A percentile compares a stretch with the other conserved stretches of the same genome.
These are phyloP conservation scores for Akanthomyces uredinophilus DNA, from an alignment of 2,329 filamentous ascomycete species.

Conservation along the genomic window DNA sequence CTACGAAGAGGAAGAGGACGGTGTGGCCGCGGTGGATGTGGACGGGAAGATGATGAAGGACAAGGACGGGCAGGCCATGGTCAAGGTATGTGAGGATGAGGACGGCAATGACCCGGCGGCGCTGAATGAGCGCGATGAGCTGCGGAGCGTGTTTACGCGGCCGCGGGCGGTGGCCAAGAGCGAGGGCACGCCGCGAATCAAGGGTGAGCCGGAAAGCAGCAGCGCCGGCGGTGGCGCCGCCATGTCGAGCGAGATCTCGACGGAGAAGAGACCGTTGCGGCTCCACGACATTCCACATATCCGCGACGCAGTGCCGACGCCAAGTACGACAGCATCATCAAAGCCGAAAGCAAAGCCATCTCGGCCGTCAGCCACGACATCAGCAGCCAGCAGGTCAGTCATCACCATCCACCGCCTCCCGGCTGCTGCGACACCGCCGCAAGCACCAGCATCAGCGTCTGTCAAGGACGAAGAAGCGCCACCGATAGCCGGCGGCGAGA, in stretches of 20 bases:
- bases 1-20: slow-evolving; percentile 40
- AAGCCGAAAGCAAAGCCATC: not conserved
- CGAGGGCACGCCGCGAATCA: not conserved
- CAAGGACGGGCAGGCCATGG: slow-evolving; percentile 58
- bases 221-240: not conserved
- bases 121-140: slow-evolving; percentile 55
- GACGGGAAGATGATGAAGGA: slow-evolving; percentile 63
- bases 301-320: not conserved
- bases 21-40: slow-evolving; percentile 49
- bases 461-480: not conserved
- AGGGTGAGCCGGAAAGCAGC: not conserved
- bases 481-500: not conserved
- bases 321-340: not conserved
- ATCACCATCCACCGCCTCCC: slow-evolving; percentile 2
- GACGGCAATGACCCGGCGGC: slow-evolving; percentile 40
- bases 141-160: slow-evolving; percentile 41
- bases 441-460: not conserved
- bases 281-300: not conserved
- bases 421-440: not conserved
- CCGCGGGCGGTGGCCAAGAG: not conserved
- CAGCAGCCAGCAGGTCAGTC: not conserved
- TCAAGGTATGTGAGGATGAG: slow-evolving; percentile 73
- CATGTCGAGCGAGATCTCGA: not conserved
- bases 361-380: not conserved
- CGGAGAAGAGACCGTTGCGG: not conserved